Evolutionary conservation across 495 filamentous ascomycete species (phyloP).

Genomic region (Aspergillus wentii): DNA sequence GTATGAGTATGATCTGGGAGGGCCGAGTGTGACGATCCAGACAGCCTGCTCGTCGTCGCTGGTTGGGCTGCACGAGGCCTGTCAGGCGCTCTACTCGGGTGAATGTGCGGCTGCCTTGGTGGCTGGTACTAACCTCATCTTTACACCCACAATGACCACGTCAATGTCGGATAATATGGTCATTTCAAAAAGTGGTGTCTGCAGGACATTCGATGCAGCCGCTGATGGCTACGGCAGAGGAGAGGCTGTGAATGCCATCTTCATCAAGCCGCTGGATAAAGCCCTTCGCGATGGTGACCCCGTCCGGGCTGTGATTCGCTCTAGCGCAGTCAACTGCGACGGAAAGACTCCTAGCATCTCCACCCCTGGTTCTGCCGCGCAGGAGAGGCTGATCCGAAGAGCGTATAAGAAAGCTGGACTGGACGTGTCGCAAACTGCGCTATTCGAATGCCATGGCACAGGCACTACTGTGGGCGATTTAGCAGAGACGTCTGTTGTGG

Average conservation of each 20-base stretch:
- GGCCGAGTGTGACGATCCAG: constrained; percentile 23
- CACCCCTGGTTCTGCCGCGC: constrained; percentile 13
- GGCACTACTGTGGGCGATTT: constrained; percentile 39
- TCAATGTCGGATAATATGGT: constrained; percentile 20
- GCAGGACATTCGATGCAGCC: constrained; percentile 51
- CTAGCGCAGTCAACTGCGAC: constrained; percentile 20
- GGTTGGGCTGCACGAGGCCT: constrained; percentile 20
- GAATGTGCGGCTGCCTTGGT: constrained; percentile 33
- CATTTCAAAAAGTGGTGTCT: constrained; percentile 20
- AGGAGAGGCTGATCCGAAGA: constrained; percentile 21
- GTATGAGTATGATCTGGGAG: constrained; percentile 25
- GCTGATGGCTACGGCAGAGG: constrained; percentile 57
- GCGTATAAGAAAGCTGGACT: constrained; percentile 19
- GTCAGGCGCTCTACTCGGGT: constrained; percentile 20
- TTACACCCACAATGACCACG: constrained; percentile 21
- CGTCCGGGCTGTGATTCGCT: constrained; percentile 29
- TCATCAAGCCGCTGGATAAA: constrained; percentile 19
- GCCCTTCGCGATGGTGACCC: constrained; percentile 28
- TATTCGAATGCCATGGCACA: constrained; percentile 49
- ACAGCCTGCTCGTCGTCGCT: constrained; percentile 30
- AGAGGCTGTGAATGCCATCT: constrained; percentile 37
- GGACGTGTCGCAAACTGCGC: constrained; percentile 22
- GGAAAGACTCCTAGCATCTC: constrained; percentile 17
- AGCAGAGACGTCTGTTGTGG: constrained; percentile 17
- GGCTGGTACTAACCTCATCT: constrained; percentile 33